These are phyloP conservation scores for Candida schatavii DNA, from an alignment of 805 yeast genomes.

Conservation along the genomic window DNA sequence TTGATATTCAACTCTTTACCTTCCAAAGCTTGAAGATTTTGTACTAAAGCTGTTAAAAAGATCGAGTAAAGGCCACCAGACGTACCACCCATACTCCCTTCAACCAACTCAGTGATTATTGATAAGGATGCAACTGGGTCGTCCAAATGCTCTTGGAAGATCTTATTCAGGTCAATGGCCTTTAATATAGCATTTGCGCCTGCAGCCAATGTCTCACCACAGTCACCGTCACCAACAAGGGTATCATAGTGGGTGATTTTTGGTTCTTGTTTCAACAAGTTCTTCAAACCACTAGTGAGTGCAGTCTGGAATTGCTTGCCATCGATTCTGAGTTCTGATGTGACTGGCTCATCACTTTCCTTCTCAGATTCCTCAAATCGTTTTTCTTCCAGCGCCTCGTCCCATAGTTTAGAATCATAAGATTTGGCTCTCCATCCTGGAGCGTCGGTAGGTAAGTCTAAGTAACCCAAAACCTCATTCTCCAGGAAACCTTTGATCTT, in stretches of 20 bases:
- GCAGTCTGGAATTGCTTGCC: constrained; percentile 48
- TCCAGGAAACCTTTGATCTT: constrained; percentile 30
- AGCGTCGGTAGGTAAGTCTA: constrained; percentile 74
- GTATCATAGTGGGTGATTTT: constrained; percentile 82
- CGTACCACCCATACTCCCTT: constrained; percentile 95
- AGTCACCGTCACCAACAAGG: constrained; percentile 94
- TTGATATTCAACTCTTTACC: constrained; percentile 16
- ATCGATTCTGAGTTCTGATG: constrained; percentile 29
- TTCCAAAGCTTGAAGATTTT: constrained; percentile 30
- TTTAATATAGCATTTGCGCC: constrained; percentile 75
- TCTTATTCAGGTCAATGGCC: constrained; percentile 39
- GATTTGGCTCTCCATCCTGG: constrained; percentile 73
- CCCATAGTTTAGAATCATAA: constrained; percentile 29
- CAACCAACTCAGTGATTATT: constrained; percentile 80
- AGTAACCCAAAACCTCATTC: constrained; percentile 41
- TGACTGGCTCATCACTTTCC: constrained; percentile 18
- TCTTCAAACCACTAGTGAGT: constrained; percentile 41
- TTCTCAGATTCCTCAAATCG: constrained; percentile 29
- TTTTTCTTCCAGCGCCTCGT: constrained; percentile 22
- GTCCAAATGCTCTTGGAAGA: constrained; percentile 22
- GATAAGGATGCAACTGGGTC: constrained; percentile 60
- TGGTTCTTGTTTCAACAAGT: constrained; percentile 54
- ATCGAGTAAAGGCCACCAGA: constrained; percentile 93
- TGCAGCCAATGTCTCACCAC: constrained; percentile 84
- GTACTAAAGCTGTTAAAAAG: constrained; percentile 72